Evolutionary conservation across 345 rosid species (phyloP).

Genomic region (Aquilaria sinensis): DNA sequence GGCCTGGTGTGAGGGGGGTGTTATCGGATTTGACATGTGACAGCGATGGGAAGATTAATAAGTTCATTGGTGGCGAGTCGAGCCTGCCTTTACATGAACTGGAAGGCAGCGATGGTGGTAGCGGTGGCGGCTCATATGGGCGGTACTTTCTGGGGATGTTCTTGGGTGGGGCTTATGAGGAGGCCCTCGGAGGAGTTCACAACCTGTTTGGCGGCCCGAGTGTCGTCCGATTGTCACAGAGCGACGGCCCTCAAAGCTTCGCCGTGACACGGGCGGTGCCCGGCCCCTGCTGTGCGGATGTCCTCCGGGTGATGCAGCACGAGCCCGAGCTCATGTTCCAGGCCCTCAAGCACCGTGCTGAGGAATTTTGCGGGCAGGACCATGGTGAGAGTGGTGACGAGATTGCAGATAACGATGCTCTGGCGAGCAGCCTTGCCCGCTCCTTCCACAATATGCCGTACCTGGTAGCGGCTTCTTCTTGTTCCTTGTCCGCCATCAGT

Average conservation of each 20-base stretch:
- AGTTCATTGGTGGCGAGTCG: conserved; percentile 83
- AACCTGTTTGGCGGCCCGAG: conserved; percentile 96
- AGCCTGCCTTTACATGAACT: conserved; percentile 90
- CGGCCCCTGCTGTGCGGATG: conserved; percentile 83
- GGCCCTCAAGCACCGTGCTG: conserved; percentile 85
- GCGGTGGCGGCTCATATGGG: conserved; percentile 23
- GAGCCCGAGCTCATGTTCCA: conserved; percentile 97
- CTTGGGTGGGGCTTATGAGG: conserved; percentile 97
- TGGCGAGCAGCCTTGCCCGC: conserved; percentile 54
- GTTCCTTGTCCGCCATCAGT: conserved; percentile 58
- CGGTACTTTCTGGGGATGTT: conserved; percentile 94
- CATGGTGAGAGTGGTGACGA: conserved; percentile 20
- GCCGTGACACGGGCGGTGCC: conserved; percentile 78
- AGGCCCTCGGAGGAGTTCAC: conserved; percentile 96
- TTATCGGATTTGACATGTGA: conserved; percentile 91
- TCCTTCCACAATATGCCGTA: conserved; percentile 94
- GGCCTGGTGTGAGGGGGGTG: conserved; percentile 64
- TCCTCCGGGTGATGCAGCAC: conserved; percentile 91
- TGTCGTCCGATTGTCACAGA: conserved; percentile 74
- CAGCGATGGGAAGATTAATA: conserved; percentile 87
- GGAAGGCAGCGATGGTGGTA: conserved; percentile 30
- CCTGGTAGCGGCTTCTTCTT: conserved; percentile 40
- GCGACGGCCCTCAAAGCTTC: conserved; percentile 91
- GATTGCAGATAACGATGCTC: conserved; percentile 26
- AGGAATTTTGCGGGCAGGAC: conserved; percentile 37